Base-by-base conservation (phyloP, 2,329 filamentous ascomycete species). In the Trichoderma endophyticum region DNA sequence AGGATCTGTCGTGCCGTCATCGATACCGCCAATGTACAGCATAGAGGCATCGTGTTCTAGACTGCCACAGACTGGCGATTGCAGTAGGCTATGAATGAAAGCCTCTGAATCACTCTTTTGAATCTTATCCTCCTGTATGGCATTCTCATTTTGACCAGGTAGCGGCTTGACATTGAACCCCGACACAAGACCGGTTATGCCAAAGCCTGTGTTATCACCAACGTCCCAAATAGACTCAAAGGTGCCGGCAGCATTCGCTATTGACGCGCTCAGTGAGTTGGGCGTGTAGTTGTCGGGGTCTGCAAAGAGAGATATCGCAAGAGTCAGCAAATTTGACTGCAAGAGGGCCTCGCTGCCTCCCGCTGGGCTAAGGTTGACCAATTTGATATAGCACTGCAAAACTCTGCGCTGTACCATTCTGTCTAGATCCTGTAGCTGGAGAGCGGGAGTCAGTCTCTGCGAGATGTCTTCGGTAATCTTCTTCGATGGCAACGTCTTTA, bases 211-310 rank as follows among this genome's bases (percentile, higher is more conserved):
- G 78, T 98, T 98, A 80, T 99, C 96, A 9, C 91, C 92, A 7
- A 97, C 89, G 74, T 98, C 95, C 96, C 96, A 99, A 51, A 99
- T 89, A 1, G 91, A 95, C 77, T 99, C 96, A 77, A 98, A 98
- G 3, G 90, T 92, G 6, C 93, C 94, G 1, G 94, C 93, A 18
- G 95, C 93, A 75, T 92, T 96, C 21, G 95, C 95, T 77, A 99
- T 98, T 0, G 95, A 94, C 15, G 93, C 92, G 77, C 95, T 97
- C 62, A 98, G 81, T 2, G 94, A 95, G 77, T 90, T 95, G 18
- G 93, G 91, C 0, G 90, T 90, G 78, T 97, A 97, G 77, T 93
- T 94, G 72, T 97, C 94, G 0, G 95, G 94, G 77, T 98, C 95
- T 0, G 96, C 94, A 80, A 99, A 98, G 1, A 95, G 92, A 0